Percentiles rank a stretch among this genome's conserved stretches.
Evolutionary conservation across 768 basidiomycete genomes (phyloP).

Genomic region (Serendipita indica): DNA sequence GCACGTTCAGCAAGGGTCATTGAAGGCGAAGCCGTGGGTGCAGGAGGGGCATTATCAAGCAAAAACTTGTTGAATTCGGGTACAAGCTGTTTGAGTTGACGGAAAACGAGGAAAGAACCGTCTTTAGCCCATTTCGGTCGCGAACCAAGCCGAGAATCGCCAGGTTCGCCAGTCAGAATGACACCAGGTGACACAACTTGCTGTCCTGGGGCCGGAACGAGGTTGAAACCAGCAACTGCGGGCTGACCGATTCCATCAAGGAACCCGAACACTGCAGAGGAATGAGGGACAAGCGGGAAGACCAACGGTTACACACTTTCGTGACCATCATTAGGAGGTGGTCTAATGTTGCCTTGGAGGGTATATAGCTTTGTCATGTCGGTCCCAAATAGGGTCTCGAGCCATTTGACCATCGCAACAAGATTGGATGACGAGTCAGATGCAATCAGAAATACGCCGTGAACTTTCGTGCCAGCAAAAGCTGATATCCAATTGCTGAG

Average conservation of each 20-base stretch:
- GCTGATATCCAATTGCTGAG: constrained; percentile 31
- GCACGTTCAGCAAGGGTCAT: constrained; percentile 1
- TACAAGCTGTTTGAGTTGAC: constrained; percentile 11
- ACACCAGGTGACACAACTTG: constrained; percentile 8
- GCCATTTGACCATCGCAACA: background rate
- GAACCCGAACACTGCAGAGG: constrained; percentile 9
- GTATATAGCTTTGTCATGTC: constrained; percentile 9
- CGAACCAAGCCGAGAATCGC: background rate
- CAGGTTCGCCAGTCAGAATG: constrained; percentile 6
- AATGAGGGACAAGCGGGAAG: background rate
- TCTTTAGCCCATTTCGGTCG: constrained; percentile 19
- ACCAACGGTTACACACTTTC: constrained; percentile 4
- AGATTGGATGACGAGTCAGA: background rate
- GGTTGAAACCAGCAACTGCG: background rate
- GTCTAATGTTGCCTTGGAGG: background rate
- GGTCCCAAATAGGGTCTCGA: constrained; percentile 8
- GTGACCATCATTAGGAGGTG: constrained; percentile 4
- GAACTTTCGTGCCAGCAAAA: constrained; percentile 24
- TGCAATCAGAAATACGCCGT: constrained; percentile 8
- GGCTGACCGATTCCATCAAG: constrained; percentile 12
- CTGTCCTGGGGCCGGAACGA: constrained; percentile 9
- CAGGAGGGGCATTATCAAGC: constrained; percentile 5
- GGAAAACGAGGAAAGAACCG: constrained; percentile 21
- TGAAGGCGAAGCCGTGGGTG: constrained; percentile 7
- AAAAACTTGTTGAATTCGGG: constrained; percentile 11